phyloP scores from a whole-genome alignment of 225 moss, liverwort and hornwort genomes.

The Rhytidiadelphus loreus region DNA sequence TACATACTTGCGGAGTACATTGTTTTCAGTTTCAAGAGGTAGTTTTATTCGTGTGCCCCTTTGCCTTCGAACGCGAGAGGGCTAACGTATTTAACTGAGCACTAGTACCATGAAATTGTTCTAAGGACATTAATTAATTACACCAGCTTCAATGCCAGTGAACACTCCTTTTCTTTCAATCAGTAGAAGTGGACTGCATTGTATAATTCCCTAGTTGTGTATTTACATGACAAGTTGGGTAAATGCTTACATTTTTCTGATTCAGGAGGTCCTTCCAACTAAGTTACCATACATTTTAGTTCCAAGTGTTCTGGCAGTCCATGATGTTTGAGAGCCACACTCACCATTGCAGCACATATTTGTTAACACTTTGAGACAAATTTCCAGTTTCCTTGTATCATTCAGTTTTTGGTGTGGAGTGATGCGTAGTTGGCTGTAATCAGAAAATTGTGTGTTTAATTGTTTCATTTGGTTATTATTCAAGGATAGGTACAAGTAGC shows the following conservation, averaged over 20 bases:
- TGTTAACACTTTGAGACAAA: background rate
- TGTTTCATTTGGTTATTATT: background rate
- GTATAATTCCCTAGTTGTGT: background rate
- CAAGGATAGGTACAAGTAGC: background rate
- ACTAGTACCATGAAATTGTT: background rate
- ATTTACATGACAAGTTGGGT: background rate
- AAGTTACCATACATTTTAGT: background rate
- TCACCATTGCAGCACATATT: too few relatives aligned
- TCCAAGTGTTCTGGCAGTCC: background rate
- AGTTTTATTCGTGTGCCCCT: background rate
- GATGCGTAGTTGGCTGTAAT: too few relatives aligned
- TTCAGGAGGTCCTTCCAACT: background rate
- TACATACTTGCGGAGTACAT: background rate
- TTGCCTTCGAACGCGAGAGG: background rate
- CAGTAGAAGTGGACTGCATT: background rate
- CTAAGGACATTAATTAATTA: background rate
- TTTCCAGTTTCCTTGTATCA: background rate
- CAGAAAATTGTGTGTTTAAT: background rate
- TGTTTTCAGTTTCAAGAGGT: background rate
- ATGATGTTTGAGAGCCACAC: background rate
- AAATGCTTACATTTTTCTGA: background rate
- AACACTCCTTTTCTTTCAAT: background rate
- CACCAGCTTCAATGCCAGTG: background rate
- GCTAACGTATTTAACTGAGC: background rate
- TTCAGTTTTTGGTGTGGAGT: background rate